These are phyloP conservation scores for Galerina marginata DNA, from an alignment of 768 basidiomycete genomes.

Conservation along the genomic window DNA sequence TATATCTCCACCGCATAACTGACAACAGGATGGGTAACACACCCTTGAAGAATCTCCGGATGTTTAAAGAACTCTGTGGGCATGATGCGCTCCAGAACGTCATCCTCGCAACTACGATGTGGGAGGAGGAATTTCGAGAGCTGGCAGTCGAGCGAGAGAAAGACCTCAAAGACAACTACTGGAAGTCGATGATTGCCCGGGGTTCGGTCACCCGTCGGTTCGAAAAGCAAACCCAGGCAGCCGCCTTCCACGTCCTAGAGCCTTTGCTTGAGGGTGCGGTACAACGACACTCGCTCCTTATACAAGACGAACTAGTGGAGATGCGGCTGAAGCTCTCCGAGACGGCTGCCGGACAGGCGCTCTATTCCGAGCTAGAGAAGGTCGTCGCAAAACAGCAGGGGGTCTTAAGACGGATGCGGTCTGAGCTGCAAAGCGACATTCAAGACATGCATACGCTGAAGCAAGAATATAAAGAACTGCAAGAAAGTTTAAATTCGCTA, in stretches of 20 bases:
- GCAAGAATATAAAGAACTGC: neutral
- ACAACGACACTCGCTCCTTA: constrained; percentile 2
- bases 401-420: neutral
- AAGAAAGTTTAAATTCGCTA: neutral
- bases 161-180: constrained; percentile 47
- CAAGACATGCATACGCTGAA: neutral
- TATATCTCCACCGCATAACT: constrained; percentile 46
- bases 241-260: constrained; percentile 40
- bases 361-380: neutral
- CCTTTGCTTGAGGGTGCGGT: constrained; percentile 1
- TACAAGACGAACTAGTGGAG: constrained; percentile 3
- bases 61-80: constrained; percentile 57
- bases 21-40: constrained; percentile 41
- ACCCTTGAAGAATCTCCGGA: constrained; percentile 44
- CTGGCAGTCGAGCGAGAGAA: constrained; percentile 41
- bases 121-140: constrained; percentile 43
- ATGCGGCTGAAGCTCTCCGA: neutral
- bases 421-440: neutral
- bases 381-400: neutral
- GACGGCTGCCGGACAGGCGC: constrained; percentile 9
- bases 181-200: constrained; percentile 46
- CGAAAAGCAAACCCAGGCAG: constrained; percentile 33
- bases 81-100: constrained; percentile 48
- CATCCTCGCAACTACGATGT: constrained; percentile 55
- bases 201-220: constrained; percentile 46